Conservation (phyloP, 2,329 filamentous ascomycete genomes). For the Phialophora tarda region DNA sequence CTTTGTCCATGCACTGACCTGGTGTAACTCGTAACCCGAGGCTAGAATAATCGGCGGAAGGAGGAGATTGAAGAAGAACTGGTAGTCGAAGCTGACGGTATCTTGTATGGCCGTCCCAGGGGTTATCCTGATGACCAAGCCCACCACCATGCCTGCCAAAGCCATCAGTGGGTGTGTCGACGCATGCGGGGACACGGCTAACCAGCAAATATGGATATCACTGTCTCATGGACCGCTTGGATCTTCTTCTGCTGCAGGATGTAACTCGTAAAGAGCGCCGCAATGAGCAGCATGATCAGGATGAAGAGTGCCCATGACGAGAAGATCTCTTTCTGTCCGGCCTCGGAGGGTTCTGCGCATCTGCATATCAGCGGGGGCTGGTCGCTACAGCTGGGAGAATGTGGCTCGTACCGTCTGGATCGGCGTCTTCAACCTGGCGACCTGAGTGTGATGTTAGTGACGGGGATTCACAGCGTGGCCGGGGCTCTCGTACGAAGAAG, state of each 20-base stretch:
- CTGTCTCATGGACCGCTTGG: slow-evolving; percentile 96
- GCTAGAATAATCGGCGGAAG: slow-evolving; percentile 98
- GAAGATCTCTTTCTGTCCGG: slow-evolving; percentile 89
- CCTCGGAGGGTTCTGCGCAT: slow-evolving; percentile 69
- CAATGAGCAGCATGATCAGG: slow-evolving; percentile 89
- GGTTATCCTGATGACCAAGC: slow-evolving; percentile 81
- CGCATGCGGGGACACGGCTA: slow-evolving; percentile 35
- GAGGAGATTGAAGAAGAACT: slow-evolving; percentile 99
- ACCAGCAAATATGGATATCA: slow-evolving; percentile 97
- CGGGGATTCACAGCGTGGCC: not conserved
- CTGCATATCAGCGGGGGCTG: slow-evolving; percentile 11
- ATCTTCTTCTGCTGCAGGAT: slow-evolving; percentile 95
- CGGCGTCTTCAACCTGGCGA: slow-evolving; percentile 35
- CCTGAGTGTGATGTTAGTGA: slow-evolving; percentile 26
- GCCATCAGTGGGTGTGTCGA: slow-evolving; percentile 14
- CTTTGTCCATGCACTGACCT: slow-evolving; percentile 54
- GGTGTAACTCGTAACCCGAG: slow-evolving; percentile 95
- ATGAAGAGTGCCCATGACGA: slow-evolving; percentile 98
- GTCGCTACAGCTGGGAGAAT: not conserved
- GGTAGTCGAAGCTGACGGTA: slow-evolving; percentile 95
- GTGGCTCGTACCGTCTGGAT: slow-evolving; percentile 33
- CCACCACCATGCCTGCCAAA: slow-evolving; percentile 84
- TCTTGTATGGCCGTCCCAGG: slow-evolving; percentile 83
- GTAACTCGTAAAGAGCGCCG: slow-evolving; percentile 96
- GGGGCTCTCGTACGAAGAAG: slow-evolving; percentile 30